Conservation (phyloP, 345 rosid species). For the Carallia brachiata region DNA sequence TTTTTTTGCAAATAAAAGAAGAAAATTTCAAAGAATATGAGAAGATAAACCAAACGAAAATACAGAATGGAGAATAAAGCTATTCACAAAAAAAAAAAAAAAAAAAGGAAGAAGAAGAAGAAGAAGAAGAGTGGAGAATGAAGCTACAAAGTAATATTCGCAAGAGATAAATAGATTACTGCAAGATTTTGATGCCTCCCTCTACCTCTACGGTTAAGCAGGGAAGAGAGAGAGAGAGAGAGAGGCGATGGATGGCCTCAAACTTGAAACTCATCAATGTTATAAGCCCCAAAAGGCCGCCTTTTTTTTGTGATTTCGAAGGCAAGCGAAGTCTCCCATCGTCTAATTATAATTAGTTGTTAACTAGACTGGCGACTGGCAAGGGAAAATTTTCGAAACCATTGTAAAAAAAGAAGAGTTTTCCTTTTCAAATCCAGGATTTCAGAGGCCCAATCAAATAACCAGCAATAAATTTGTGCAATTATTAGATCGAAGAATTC, state of each 20-base stretch:
- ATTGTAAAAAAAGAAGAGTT: too few species aligned
- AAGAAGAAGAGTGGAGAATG: too few species aligned
- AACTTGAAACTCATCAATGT: too few species aligned
- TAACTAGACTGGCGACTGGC: not conserved
- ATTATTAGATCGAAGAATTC: too few species aligned
- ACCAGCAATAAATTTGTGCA: too few species aligned
- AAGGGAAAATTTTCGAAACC: too few species aligned
- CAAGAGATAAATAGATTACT: constrained; percentile 4
- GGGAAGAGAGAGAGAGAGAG: constrained; percentile 13
- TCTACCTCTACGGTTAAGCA: constrained; percentile 7
- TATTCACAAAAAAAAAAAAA: not conserved
- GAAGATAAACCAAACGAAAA: not conserved
- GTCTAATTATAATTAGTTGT: not conserved
- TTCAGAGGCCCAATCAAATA: too few species aligned
- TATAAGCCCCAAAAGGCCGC: not conserved
- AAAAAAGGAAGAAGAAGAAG: too few species aligned
- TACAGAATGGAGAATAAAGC: not conserved
- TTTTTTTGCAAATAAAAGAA: too few species aligned
- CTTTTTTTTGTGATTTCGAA: not conserved
- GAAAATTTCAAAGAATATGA: constrained; percentile 13
- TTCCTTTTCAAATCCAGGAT: too few species aligned
- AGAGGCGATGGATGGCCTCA: not conserved
- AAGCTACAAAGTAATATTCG: not conserved
- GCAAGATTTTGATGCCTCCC: constrained; percentile 1
- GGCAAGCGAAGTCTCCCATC: not conserved